Conservation (phyloP, 352 stramenopile species). For the Phytophthora fragariaefolia region DNA sequence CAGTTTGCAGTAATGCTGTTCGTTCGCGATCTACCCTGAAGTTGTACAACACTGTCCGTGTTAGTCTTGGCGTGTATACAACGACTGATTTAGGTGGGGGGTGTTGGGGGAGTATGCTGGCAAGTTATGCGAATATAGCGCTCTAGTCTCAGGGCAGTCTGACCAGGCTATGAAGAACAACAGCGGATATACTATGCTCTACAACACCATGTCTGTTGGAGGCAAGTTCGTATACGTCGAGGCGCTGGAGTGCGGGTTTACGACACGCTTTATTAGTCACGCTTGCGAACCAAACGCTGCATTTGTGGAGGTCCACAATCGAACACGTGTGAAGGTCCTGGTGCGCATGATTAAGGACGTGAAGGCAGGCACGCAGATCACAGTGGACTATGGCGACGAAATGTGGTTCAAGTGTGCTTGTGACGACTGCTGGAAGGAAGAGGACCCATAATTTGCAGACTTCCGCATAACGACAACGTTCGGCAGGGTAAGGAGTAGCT, state of each 20-base stretch:
- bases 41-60: conserved; percentile 6
- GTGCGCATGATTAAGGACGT: conserved; percentile 4
- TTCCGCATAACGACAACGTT: too few species aligned
- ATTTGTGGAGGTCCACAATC: conserved; percentile 17
- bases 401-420: too few species aligned
- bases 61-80: conserved; percentile 1
- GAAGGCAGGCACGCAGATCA: background rate
- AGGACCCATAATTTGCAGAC: too few species aligned
- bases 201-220: background rate
- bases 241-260: background rate
- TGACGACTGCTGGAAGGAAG: too few species aligned
- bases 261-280: background rate
- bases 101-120: conserved; percentile 7
- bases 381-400: too few species aligned
- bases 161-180: conserved; percentile 8
- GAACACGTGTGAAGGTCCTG: conserved; percentile 9
- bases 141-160: background rate
- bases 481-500: too few species aligned
- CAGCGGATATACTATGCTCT: conserved; percentile 11
- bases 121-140: background rate
- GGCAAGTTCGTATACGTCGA: conserved; percentile 15
- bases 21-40: background rate
- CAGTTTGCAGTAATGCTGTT: conserved; percentile 14
- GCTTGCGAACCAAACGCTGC: conserved; percentile 3
- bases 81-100: background rate